Evolutionary conservation across 345 rosid species (phyloP), one percentile per base, ranked within the genome.

Genomic region (Mercurialis annua): DNA sequence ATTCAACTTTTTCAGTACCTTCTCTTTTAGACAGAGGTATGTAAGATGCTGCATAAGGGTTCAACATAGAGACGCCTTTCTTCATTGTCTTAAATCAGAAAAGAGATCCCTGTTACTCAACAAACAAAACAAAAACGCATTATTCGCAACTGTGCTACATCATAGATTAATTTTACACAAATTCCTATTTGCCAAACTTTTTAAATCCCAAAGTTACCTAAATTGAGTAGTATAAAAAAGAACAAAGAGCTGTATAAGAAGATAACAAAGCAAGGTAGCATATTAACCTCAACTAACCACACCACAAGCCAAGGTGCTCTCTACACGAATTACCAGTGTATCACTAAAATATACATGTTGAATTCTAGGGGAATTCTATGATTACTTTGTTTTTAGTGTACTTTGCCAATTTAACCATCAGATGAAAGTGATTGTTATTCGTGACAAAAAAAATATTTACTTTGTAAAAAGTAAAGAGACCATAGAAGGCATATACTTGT

Each of bases 1-100:
- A 60, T 42, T 62, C 77, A 36, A 21, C 56, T 40, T 62, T 69
- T 69, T 70, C 66, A 65, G 50, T 70, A 43, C 64, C 55, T 43
- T 61, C 86, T 76, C 96, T 85, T 81, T 81, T 87, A 5, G 88
- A 77, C 48, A 93, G 75, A 1, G 98, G 98, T 50, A 83, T 65
- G 52, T 90, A 93, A 9, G 94, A 78, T 34, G 86, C 83, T 20
- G 97, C 98, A 63, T 87, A 64, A 0, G 97, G 97, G 63, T 93
- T 93, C 84, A 93, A 69, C 5, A 89, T 30, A 55, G 96, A 90
- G 57, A 69, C 71, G 69, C 86, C 82, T 2, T 82, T 77, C 81
- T 81, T 87, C 98, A 90, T 90, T 38, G 72, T 62, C 76, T 66
- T 54, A 49, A 27, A 51, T 55, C 14, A 49, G 44, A 56, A 40